These are phyloP conservation scores for Ophiostoma tasmaniense DNA, from an alignment of 2,329 filamentous ascomycete genomes.

Conservation along the genomic window DNA sequence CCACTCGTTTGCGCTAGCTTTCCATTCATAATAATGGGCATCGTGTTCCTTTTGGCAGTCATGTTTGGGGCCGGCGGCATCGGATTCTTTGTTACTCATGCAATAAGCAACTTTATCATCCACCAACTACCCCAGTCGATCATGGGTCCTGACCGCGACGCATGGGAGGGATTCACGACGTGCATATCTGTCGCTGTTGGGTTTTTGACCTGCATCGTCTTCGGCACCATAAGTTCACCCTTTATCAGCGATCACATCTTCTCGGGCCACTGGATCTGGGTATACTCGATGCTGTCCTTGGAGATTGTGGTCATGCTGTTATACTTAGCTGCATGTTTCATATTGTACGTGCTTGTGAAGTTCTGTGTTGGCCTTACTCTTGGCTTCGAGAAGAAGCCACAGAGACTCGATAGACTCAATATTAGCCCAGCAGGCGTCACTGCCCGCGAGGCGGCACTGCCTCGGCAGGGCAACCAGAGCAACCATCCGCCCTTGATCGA, in stretches of 20 bases:
- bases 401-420: neutral
- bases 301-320: slow-evolving; percentile 6
- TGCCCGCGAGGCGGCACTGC: neutral
- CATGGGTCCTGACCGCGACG: neutral
- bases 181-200: neutral
- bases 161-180: neutral
- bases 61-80: no score
- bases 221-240: neutral
- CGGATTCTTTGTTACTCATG: neutral
- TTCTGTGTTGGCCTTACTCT: neutral
- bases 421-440: neutral
- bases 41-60: neutral
- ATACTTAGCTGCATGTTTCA: neutral
- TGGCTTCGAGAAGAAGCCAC: neutral
- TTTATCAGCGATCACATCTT: neutral
- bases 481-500: neutral
- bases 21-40: neutral
- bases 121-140: neutral
- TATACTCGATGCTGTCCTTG: neutral
- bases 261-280: neutral
- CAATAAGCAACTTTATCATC: neutral
- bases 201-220: neutral
- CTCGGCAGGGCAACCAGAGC: neutral
- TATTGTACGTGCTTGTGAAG: slow-evolving; percentile 1
- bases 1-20: neutral